Base-by-base conservation (phyloP, 805 yeast species). In the Wickerhamiella bombiphila region DNA sequence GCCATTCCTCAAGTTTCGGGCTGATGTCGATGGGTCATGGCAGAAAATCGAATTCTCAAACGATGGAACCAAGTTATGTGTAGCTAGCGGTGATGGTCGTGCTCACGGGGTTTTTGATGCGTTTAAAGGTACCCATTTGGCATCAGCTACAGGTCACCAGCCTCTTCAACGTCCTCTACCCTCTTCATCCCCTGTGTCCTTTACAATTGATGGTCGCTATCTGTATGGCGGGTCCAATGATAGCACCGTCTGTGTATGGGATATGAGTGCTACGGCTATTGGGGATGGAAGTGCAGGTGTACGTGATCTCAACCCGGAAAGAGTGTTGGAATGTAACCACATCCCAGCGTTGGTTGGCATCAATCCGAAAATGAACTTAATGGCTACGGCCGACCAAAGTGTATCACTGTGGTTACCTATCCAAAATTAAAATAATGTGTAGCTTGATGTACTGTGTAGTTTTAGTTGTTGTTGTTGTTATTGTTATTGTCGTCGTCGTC, bases 31-130 rank as follows among this genome's bases (percentile, higher is more conserved):
- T 14, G 50, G 52, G 21, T 42, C 44, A 2, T 77, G 86, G 78
- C 66, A 67, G 22, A 76, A 74, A 47, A 43, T 81, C 17, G 93
- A 82, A 55, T 81, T 85, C 54, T 74, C 93, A 9, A 81, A 81
- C 51, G 76, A 74, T 51, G 86, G 86, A 19, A 76, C 74, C 48
- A 61, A 64, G 42, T 45, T 86, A 5, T 58, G 81, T 6, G 55
- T 83, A 2, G 69, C 72, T 3, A 65, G 76, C 2, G 69, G 75
- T 4, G 67, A 67, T 21, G 66, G 68, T 16, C 68, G 72, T 3
- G 56, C 59, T 31, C 85, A 79, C 52, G 61, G 75, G 37, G 57
- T 85, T 1, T 52, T 76, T 22, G 93, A 85, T 51, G 76, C 93
- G 0, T 76, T 74, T 44, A 66, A 64, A 48, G 91, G 91, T 15